These are phyloP conservation scores for Corymbia citriodora DNA, from an alignment of 441 rosid species.

Conservation along the genomic window DNA sequence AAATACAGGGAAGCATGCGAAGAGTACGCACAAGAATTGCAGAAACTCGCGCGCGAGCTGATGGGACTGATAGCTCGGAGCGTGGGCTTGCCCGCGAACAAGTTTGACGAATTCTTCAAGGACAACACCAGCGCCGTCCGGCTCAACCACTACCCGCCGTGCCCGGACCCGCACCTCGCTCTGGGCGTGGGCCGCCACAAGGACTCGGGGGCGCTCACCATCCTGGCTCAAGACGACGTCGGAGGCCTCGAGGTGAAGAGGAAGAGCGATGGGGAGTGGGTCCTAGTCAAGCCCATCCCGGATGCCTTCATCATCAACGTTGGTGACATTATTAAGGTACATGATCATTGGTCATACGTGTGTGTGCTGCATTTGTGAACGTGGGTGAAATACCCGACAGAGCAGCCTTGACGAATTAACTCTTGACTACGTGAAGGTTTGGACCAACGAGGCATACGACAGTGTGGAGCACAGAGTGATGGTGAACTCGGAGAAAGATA, in stretches of 20 bases:
- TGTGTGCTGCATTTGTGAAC: background rate
- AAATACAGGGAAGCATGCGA: conserved; percentile 42
- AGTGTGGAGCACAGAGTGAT: conserved; percentile 54
- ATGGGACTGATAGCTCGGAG: conserved; percentile 53
- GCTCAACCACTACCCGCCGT: conserved; percentile 52
- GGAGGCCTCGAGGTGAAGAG: conserved; percentile 48
- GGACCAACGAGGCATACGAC: conserved; percentile 46
- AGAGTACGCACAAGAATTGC: conserved; percentile 48
- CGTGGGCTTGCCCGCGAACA: conserved; percentile 47
- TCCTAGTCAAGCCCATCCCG: conserved; percentile 29
- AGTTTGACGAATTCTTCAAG: conserved; percentile 30
- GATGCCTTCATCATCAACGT: conserved; percentile 42
- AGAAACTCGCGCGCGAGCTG: conserved; percentile 44
- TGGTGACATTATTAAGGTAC: conserved; percentile 42
- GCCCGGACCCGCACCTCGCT: conserved; percentile 48
- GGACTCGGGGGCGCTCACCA: conserved; percentile 39
- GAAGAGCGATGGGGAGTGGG: conserved; percentile 58
- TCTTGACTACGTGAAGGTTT: conserved; percentile 20
- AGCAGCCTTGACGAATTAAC: background rate
- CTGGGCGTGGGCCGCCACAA: conserved; percentile 55
- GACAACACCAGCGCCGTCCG: conserved; percentile 36
- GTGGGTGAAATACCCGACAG: background rate
- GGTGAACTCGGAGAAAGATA: conserved; percentile 41
- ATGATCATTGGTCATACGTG: background rate
- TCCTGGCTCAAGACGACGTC: conserved; percentile 48